These are phyloP conservation scores for Endocalyx cinctus DNA, from an alignment of 2,329 filamentous ascomycete genomes.

Conservation along the genomic window DNA sequence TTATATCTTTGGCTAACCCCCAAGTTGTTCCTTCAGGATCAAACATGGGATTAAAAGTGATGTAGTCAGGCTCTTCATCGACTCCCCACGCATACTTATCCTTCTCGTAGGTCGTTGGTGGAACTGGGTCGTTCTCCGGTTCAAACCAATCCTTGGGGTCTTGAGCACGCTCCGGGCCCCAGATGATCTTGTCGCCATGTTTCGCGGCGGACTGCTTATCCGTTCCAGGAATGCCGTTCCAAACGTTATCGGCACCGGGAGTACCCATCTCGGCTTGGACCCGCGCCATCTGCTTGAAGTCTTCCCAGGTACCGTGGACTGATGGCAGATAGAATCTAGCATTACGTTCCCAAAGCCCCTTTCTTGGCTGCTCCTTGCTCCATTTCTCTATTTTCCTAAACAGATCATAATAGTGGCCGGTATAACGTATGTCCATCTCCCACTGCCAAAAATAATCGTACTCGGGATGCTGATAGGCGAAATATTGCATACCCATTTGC, in stretches of 20 bases:
- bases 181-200: constrained; percentile 61
- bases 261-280: constrained; percentile 70
- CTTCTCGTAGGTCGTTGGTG: constrained; percentile 68
- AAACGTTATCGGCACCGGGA: constrained; percentile 61
- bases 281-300: constrained; percentile 72
- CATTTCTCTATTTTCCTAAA: constrained; percentile 66
- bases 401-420: constrained; percentile 77
- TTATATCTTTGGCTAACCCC: constrained; percentile 77
- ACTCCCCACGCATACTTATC: constrained; percentile 85
- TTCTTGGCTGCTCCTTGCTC: constrained; percentile 69
- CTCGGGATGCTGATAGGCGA: constrained; percentile 81
- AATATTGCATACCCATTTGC: constrained; percentile 93
- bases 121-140: constrained; percentile 65
- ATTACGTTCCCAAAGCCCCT: constrained; percentile 78
- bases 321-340: constrained; percentile 72
- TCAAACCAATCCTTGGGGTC: constrained; percentile 68
- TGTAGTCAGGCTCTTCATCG: constrained; percentile 84
- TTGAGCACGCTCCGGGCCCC: constrained; percentile 74
- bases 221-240: constrained; percentile 47
- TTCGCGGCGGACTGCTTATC: constrained; percentile 33
- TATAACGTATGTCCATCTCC: constrained; percentile 92
- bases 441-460: constrained; percentile 93
- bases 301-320: constrained; percentile 73
- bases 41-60: constrained; percentile 88
- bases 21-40: constrained; percentile 84